A percentile compares a stretch with the other conserved stretches of the same genome.
phyloP scores from a whole-genome alignment of 2,329 filamentous ascomycete species.

The Verticillium isaacii region DNA sequence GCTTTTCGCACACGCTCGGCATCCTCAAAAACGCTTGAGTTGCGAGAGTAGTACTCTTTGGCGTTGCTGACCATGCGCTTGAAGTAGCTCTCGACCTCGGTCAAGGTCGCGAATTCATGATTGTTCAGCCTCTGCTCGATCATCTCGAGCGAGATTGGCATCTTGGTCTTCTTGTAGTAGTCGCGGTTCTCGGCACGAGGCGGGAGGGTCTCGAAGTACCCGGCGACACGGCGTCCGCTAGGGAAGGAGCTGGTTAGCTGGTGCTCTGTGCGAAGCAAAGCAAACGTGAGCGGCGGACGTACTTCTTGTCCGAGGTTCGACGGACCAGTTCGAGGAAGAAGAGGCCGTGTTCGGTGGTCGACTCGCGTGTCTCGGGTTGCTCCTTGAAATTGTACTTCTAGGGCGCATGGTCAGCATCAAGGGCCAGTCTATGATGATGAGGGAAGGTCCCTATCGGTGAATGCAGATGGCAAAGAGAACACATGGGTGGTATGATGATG shows the following conservation, averaged over 20 bases:
- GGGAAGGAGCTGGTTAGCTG: background rate
- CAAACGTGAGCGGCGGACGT: conserved; percentile 26
- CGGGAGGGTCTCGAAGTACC: conserved; percentile 69
- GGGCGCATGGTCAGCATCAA: background rate
- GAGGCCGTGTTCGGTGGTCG: conserved; percentile 66
- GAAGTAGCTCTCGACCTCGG: conserved; percentile 75
- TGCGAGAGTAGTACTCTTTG: conserved; percentile 75
- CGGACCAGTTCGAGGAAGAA: conserved; percentile 72
- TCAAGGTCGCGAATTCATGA: conserved; percentile 64
- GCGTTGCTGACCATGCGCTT: conserved; percentile 86
- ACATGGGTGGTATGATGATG: conserved; percentile 3
- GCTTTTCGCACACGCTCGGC: conserved; percentile 84
- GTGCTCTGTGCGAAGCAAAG: no score
- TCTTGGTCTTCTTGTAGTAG: conserved; percentile 72
- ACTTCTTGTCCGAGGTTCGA: conserved; percentile 78
- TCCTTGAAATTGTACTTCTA: conserved; percentile 44
- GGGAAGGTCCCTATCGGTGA: background rate
- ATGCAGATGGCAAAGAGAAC: conserved; percentile 6
- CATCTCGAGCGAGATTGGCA: conserved; percentile 73
- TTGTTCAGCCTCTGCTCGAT: conserved; percentile 71
- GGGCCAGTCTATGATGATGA: background rate
- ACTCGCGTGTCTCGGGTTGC: conserved; percentile 56
- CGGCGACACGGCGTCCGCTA: conserved; percentile 70
- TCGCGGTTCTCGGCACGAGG: conserved; percentile 59
- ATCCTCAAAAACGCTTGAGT: conserved; percentile 71